phyloP scores from a whole-genome alignment of 345 rosid genomes.

The Laguncularia racemosa region DNA sequence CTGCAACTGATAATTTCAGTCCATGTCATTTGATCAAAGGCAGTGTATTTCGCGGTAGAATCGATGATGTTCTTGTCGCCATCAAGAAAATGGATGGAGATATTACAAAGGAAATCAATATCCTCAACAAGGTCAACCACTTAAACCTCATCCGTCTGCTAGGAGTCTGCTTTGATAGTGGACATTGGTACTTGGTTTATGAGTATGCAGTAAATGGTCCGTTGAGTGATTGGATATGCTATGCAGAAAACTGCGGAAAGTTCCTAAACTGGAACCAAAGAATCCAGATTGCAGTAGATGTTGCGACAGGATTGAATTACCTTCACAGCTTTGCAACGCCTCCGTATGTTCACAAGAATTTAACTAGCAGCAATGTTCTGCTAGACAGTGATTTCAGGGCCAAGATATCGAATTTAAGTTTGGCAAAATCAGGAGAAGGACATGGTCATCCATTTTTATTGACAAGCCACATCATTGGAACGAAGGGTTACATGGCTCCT shows the following conservation, averaged over 20 bases:
- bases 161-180: slow-evolving; percentile 24
- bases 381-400: slow-evolving; percentile 29
- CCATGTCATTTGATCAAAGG: slow-evolving; percentile 15
- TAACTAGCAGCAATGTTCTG: slow-evolving; percentile 28
- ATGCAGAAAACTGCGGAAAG: slow-evolving; percentile 3
- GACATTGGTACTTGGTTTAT: slow-evolving; percentile 31
- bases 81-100: slow-evolving; percentile 26
- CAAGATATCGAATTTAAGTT: slow-evolving; percentile 32
- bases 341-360: slow-evolving; percentile 34
- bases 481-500: slow-evolving; percentile 38
- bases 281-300: slow-evolving; percentile 38
- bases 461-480: slow-evolving; percentile 14
- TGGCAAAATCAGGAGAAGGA: slow-evolving; percentile 25
- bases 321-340: slow-evolving; percentile 40
- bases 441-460: slow-evolving; percentile 16
- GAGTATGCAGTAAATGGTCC: slow-evolving; percentile 33
- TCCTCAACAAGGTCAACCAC: slow-evolving; percentile 33
- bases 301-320: slow-evolving; percentile 36
- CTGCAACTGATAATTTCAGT: slow-evolving; percentile 28
- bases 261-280: slow-evolving; percentile 22
- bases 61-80: slow-evolving; percentile 20
- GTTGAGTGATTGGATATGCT: slow-evolving; percentile 28
- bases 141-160: slow-evolving; percentile 32
- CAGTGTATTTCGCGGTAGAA: slow-evolving; percentile 19
- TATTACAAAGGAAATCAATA: slow-evolving; percentile 29